Conservation (phyloP, 805 yeast species). For the Saturnispora kantuleensis region DNA sequence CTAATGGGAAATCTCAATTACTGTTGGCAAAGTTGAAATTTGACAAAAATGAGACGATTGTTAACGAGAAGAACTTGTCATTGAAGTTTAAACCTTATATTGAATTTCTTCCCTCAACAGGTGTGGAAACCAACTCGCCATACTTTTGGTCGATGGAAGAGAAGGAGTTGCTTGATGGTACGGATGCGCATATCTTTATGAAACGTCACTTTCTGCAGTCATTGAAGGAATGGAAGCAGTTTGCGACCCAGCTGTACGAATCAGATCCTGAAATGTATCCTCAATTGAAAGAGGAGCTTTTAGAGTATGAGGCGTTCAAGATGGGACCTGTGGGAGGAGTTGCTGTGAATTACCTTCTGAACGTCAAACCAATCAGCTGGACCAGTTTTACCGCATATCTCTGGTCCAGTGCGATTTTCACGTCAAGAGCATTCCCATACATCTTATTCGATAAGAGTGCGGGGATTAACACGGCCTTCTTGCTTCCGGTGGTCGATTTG, state of each 20-base stretch:
- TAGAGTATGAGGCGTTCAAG: constrained; percentile 19
- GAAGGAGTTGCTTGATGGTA: constrained; percentile 44
- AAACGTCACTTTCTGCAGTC: constrained; percentile 35
- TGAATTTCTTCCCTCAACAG: constrained; percentile 33
- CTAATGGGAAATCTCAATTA: constrained; percentile 30
- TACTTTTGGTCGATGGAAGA: constrained; percentile 53
- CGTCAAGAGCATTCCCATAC: constrained; percentile 76
- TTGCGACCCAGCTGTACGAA: constrained; percentile 17
- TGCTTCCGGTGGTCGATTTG: constrained; percentile 71
- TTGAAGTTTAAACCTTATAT: constrained; percentile 34
- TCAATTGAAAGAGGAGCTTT: constrained; percentile 14
- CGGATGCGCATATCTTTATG: constrained; percentile 56
- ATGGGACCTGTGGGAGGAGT: constrained; percentile 15
- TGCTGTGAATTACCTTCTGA: constrained; percentile 13
- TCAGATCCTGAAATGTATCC: constrained; percentile 6
- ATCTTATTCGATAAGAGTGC: constrained; percentile 36
- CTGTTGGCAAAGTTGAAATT: constrained; percentile 35
- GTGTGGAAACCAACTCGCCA: constrained; percentile 46
- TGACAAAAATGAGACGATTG: constrained; percentile 17
- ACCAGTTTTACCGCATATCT: constrained; percentile 55
- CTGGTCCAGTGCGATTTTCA: constrained; percentile 66
- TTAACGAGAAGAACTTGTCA: constrained; percentile 17
- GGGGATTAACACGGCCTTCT: constrained; percentile 41
- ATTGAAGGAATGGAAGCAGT: constrained; percentile 52
- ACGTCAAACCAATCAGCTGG: constrained; percentile 34